Base-by-base conservation (phyloP, 164 flowering plant genomes). In the Berberis thunbergii region DNA sequence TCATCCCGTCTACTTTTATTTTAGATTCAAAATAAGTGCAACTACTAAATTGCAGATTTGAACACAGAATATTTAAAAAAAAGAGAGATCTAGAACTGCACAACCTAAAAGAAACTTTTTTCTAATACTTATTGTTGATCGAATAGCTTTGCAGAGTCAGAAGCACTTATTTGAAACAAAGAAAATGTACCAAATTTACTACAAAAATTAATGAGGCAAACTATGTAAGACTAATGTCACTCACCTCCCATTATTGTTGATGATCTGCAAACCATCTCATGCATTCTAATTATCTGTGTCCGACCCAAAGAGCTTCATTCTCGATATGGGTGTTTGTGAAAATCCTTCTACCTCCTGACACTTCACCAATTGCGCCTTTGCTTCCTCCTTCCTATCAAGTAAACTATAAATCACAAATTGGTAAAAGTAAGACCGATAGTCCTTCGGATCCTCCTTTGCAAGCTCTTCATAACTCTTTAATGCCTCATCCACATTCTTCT, bases 401-500 rank as follows among this genome's bases (percentile, higher is more conserved):
- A 86, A 78, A 63, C 86, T 83, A 68, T 82, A 91, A 46, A 91
- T 83, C 81, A 86, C 81, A 10, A 92, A 96, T 62, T 73, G 79
- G 63, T 88, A 82, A 57, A 89, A 89, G 58, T 82, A 84, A 1
- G 96, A 92, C 76, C 96, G 65, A 70, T 73, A 86, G 71, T 91
- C 98, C 5, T 56, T 74, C 0, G 98, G 95, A 62, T 91, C 96
- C 74, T 91, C 96, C 42, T 63, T 77, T 0, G 69, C 74, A 59
- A 91, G 64, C 54, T 84, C 83, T 6, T 81, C 76, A 56, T 89
- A 91, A 46, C 77, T 77, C 71, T 57, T 72, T 81, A 91, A 71
- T 0, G 97, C 89, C 59, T 77, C 96, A 2, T 89, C 96, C 11
- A 84, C 79, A 49, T 86, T 77, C 84, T 83, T 87, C 78, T 85